Conservation (phyloP, 768 basidiomycete species). For the Leccinum uliginosum region DNA sequence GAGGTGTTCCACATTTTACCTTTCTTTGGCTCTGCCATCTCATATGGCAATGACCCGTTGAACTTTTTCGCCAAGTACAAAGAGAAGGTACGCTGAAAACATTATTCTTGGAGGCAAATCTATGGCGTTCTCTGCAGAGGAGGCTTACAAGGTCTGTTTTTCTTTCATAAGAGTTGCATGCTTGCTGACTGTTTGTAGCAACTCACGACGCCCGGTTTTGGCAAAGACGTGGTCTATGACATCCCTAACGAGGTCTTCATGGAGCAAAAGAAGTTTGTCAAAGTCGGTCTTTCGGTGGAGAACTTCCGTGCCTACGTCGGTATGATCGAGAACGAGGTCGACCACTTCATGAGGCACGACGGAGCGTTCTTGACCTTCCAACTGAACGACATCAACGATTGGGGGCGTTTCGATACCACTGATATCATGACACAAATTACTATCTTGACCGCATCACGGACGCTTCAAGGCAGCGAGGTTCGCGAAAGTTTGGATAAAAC, state of each 20-base stretch:
- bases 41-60: conserved; percentile 91
- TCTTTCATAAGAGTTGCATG: not conserved
- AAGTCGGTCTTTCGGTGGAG: conserved; percentile 89
- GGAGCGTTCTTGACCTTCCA: conserved; percentile 58
- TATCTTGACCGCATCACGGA: conserved; percentile 90
- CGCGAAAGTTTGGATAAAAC: conserved; percentile 71
- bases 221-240: conserved; percentile 97
- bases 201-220: conserved; percentile 92
- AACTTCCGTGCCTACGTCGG: conserved; percentile 83
- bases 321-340: conserved; percentile 75
- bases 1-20: conserved; percentile 93
- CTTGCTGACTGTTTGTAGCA: conserved; percentile 45
- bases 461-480: conserved; percentile 91
- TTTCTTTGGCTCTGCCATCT: conserved; percentile 80
- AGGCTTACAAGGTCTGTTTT: conserved; percentile 79
- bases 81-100: conserved; percentile 57
- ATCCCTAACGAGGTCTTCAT: conserved; percentile 94
- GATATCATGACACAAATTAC: conserved; percentile 82
- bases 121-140: conserved; percentile 89
- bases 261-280: conserved; percentile 99
- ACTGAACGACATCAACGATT: conserved; percentile 63
- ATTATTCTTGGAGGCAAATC: conserved; percentile 90
- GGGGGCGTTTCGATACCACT: conserved; percentile 74
- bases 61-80: conserved; percentile 78
- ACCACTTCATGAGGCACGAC: conserved; percentile 67